Percentiles rank a stretch among this genome's conserved stretches.
phyloP scores from a whole-genome alignment of 2,329 filamentous ascomycete species.

The Cyphellophora europaea region DNA sequence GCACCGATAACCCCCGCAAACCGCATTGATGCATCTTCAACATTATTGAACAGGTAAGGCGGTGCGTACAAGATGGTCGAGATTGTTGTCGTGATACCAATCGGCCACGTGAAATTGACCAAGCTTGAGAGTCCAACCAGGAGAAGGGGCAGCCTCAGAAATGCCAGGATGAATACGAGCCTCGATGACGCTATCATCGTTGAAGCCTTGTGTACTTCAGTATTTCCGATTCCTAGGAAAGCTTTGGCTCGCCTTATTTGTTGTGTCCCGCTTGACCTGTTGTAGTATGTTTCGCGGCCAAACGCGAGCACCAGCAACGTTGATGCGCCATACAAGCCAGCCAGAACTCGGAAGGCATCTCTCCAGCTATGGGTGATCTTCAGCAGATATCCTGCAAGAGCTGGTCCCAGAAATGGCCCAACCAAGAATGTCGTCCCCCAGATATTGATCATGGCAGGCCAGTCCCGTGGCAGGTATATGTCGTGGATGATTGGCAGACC shows the following conservation, averaged over 20 bases:
- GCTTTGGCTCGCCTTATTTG: constrained; percentile 16
- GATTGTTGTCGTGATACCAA: constrained; percentile 29
- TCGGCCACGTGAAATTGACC: constrained; percentile 29
- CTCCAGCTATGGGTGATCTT: constrained; percentile 23
- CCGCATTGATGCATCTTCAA: constrained; percentile 27
- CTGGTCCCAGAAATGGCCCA: constrained; percentile 28
- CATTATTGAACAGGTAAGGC: constrained; percentile 26
- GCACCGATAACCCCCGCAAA: constrained; percentile 28
- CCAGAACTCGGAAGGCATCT: constrained; percentile 25
- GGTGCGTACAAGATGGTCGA: constrained; percentile 24
- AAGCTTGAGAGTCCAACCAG: constrained; percentile 21
- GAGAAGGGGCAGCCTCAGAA: constrained; percentile 6
- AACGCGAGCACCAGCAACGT: constrained; percentile 24
- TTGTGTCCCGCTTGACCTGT: constrained; percentile 4
- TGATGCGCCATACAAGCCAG: constrained; percentile 27
- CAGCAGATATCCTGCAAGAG: constrained; percentile 28
- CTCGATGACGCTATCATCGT: constrained; percentile 20
- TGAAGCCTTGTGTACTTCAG: constrained; percentile 19
- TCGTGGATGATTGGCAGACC: constrained; percentile 31
- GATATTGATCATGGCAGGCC: constrained; percentile 30
- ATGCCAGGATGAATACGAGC: constrained; percentile 23
- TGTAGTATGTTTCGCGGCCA: constrained; percentile 27
- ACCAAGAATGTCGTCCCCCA: constrained; percentile 30
- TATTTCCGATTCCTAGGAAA: constrained; percentile 25
- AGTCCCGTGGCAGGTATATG: constrained; percentile 25